These are phyloP conservation scores for Cyclotella choctawhatcheeana DNA, from an alignment of 108 stramenopile species.

Conservation along the genomic window DNA sequence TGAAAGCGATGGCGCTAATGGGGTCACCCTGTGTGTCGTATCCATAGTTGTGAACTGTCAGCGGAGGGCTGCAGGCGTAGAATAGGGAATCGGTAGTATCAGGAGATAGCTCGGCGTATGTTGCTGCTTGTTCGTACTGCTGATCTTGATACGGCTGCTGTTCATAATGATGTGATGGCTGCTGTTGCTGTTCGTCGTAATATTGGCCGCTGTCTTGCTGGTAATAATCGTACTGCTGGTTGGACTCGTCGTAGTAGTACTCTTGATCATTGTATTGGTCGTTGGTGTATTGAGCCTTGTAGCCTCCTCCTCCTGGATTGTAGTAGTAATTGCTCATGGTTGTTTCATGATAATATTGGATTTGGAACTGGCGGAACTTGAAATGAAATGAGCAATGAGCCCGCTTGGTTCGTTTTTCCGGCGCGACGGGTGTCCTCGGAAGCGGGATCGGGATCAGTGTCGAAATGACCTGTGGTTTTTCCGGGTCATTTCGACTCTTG, in stretches of 20 bases:
- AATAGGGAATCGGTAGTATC: conserved; percentile 1
- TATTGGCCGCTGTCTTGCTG: not conserved
- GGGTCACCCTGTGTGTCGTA: conserved; percentile 53
- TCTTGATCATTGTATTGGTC: not conserved
- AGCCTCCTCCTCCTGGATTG: no score
- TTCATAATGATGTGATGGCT: no score
- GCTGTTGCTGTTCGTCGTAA: not conserved
- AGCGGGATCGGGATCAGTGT: no score
- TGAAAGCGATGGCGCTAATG: conserved; percentile 20
- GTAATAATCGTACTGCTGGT: not conserved
- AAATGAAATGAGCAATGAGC: no score
- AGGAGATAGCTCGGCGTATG: not conserved
- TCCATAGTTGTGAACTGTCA: conserved; percentile 34
- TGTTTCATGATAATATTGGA: no score
- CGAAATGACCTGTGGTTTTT: no score
- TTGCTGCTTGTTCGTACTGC: not conserved
- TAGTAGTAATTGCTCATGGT: not conserved
- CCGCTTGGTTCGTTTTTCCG: no score
- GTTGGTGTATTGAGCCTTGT: not conserved
- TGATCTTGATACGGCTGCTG: not conserved
- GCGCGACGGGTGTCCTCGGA: no score
- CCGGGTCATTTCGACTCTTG: no score
- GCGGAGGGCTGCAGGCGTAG: conserved; percentile 30
- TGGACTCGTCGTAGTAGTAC: not conserved
- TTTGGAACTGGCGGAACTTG: no score